Base-by-base conservation (phyloP, 441 rosid genomes). In the Hura crepitans region DNA sequence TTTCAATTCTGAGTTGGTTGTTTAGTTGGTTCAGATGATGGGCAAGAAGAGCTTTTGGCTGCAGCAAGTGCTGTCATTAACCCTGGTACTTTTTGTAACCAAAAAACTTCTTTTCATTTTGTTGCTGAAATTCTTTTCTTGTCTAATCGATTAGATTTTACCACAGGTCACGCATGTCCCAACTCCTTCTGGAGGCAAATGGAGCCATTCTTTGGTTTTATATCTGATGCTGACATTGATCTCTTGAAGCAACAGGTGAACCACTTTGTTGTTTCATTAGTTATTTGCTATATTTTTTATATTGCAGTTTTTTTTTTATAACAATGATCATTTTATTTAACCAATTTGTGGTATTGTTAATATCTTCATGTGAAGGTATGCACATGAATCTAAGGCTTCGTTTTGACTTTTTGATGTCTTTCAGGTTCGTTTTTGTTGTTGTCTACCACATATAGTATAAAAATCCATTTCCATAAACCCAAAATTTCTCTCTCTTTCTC, bases 41-140 rank as follows among this genome's bases (percentile, higher is more conserved):
- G 94, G 46, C 90, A 85, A 71, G 97, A 87, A 79, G 99, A 96
- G 84, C 87, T 96, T 69, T 75, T 87, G 80, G 92, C 98, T 85
- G 97, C 97, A 78, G 97, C 92, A 50, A 91, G 86, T 74, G 83
- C 90, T 77, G 94, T 85, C 54, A 64, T 91, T 69, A 85, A 79
- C 75, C 79, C 89, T 64, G 86, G 98, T 93, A 78, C 17, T 50
- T 33, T 57, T 65, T 68, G 37, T 77, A 39, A 7, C 53, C 70
- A 71, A 62, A 76, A 72, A 31, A 31, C n/a, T 45, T 61, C 8
- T 59, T 33, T 20, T 62, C 50, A 22, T 63, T 79, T 75, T 45
- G 47, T 68, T 66, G 60, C 51, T 47, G 53, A 59, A 31, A 37
- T 57, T 59, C 30, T 77, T 65, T 68, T 74, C 23, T 56, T 58